Evolutionary conservation across 148 eudicot genomes (phyloP).

Genomic region (Chenopodium suecicum): DNA sequence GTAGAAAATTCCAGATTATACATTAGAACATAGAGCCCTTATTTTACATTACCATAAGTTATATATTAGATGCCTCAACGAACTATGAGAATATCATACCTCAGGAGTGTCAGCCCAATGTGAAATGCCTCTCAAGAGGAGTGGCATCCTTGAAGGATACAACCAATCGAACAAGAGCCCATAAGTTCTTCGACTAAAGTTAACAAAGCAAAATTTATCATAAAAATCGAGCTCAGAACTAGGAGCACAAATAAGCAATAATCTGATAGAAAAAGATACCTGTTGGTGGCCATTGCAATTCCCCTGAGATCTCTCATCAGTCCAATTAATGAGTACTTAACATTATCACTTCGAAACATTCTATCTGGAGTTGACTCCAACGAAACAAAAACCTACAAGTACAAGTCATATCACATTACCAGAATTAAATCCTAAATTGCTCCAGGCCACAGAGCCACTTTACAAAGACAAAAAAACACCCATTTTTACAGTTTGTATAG

Average conservation of each 20-base stretch:
- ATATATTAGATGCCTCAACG: not conserved
- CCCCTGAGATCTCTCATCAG: slow-evolving; percentile 97
- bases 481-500: not conserved
- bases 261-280: slow-evolving; percentile 37
- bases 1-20: not conserved
- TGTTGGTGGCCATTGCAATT: slow-evolving; percentile 91
- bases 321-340: slow-evolving; percentile 80
- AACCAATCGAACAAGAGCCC: slow-evolving; percentile 96
- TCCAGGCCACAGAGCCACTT: not conserved
- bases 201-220: slow-evolving; percentile 16
- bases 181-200: slow-evolving; percentile 82
- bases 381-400: slow-evolving; percentile 60
- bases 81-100: slow-evolving; percentile 40
- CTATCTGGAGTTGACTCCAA: slow-evolving; percentile 80
- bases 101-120: slow-evolving; percentile 99
- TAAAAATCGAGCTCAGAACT: not conserved
- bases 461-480: slow-evolving; percentile 15
- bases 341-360: slow-evolving; percentile 73
- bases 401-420: slow-evolving; percentile 13
- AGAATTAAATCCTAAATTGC: not conserved
- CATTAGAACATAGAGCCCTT: not conserved
- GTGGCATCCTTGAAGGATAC: slow-evolving; percentile 86
- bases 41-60: not conserved
- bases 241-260: not conserved
- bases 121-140: slow-evolving; percentile 85